Conservation (phyloP, 441 rosid species). For the Populus trichocarpa region DNA sequence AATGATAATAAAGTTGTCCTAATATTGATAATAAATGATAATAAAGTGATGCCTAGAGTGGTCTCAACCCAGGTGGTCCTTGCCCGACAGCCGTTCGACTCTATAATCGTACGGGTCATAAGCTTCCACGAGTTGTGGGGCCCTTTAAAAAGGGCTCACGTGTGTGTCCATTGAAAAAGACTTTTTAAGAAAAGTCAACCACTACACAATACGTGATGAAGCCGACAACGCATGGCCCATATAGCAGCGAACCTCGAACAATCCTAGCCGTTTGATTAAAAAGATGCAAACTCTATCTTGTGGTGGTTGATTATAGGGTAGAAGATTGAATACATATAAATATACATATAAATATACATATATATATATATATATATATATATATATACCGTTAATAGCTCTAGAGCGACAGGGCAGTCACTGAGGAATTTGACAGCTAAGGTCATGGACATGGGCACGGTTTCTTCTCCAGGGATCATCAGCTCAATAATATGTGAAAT, state of each 20-base stretch:
- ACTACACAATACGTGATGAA: constrained; percentile 3
- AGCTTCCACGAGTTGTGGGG: constrained; percentile 25
- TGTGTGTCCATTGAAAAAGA: constrained; percentile 37
- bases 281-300: not conserved
- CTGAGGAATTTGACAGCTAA: constrained; percentile 80
- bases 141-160: constrained; percentile 30
- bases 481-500: constrained; percentile 75
- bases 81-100: constrained; percentile 40
- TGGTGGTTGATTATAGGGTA: not conserved
- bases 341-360: too few relatives aligned
- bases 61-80: constrained; percentile 34
- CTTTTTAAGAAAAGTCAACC: constrained; percentile 31
- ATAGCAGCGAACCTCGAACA: not conserved
- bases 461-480: constrained; percentile 98
- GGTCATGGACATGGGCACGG: constrained; percentile 79
- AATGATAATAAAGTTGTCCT: not conserved
- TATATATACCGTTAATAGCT: constrained; percentile 34
- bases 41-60: constrained; percentile 7
- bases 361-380: not conserved
- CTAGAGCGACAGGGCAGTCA: constrained; percentile 63
- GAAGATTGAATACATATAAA: not conserved
- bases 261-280: constrained; percentile 33
- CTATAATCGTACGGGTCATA: constrained; percentile 36
- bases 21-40: not conserved
- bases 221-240: constrained; percentile 10